Conservation (phyloP, 768 basidiomycete genomes). For the Hydnomerulius pinastri region DNA sequence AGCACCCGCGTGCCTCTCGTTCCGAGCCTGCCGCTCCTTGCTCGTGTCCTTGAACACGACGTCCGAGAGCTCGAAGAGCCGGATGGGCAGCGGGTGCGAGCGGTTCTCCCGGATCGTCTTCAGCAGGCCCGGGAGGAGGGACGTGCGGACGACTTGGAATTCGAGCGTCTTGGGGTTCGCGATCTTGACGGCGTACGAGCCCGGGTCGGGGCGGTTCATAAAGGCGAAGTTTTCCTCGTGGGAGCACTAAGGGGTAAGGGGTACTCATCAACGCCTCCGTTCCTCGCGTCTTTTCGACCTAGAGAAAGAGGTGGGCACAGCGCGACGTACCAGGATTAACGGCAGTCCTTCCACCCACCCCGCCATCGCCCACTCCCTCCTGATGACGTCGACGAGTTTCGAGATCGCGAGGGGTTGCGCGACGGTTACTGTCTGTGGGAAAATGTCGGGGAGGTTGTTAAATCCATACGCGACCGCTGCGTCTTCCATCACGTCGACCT, state of each 20-base stretch:
- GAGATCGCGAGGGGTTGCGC: slow-evolving; percentile 90
- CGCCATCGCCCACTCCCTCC: slow-evolving; percentile 89
- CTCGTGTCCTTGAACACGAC: slow-evolving; percentile 84
- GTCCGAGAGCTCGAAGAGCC: slow-evolving; percentile 92
- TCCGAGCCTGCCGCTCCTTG: slow-evolving; percentile 82
- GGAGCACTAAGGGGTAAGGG: slow-evolving; percentile 79
- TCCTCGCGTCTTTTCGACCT: neutral
- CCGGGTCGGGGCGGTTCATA: slow-evolving; percentile 85
- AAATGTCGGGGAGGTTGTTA: slow-evolving; percentile 90
- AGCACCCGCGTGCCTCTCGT: slow-evolving; percentile 85
- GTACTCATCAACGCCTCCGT: slow-evolving; percentile 8
- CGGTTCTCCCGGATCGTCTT: slow-evolving; percentile 98
- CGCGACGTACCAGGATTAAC: slow-evolving; percentile 75
- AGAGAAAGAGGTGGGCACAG: neutral
- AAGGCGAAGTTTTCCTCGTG: slow-evolving; percentile 98
- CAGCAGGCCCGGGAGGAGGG: slow-evolving; percentile 91
- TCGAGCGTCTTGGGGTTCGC: slow-evolving; percentile 98
- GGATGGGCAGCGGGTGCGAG: slow-evolving; percentile 88
- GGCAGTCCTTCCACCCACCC: slow-evolving; percentile 97
- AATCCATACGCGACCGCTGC: slow-evolving; percentile 97
- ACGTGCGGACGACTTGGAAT: slow-evolving; percentile 97
- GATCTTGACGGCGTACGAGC: slow-evolving; percentile 81
- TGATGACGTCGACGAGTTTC: slow-evolving; percentile 85
- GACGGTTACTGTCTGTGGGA: slow-evolving; percentile 93
- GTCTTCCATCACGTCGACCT: slow-evolving; percentile 98